Base-by-base conservation (phyloP, 805 yeast species). In the Metschnikowia shivogae region DNA sequence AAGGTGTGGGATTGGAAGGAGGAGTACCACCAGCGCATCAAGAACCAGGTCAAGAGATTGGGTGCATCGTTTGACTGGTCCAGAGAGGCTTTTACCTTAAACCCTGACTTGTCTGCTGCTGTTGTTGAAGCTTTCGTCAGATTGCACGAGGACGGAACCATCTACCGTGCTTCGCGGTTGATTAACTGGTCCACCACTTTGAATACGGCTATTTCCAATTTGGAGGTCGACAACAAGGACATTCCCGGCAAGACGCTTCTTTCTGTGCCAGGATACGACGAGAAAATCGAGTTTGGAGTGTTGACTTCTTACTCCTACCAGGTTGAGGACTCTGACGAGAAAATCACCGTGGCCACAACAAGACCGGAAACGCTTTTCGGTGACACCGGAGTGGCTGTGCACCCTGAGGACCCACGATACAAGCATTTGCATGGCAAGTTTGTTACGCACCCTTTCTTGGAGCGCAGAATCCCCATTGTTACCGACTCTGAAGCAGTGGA, bases 1-100 rank as follows among this genome's bases (percentile, higher is more conserved):
- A 84, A 85, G 63, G 97, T 93, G 27, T 93, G 98, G 98, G 96
- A 89, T 57, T 93, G 99, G 99, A 93, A 93, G 66, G 95, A 89
- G 52, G 89, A 85, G 49, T 93, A 93, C 72, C 97, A 93, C 58
- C 67, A 66, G 45, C 84, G 86, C 59, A 93, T 93, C 67, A 87
- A 86, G 73, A 64, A 75, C 54, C 99, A 93, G 72, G 80, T 92
- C 62, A 73, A 81, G 66, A 81, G 81, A 51, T 77, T 93, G 63
- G 99, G 99, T 66, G 97, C 97, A 24, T 93, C 99, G 14, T 93
- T 89, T 60, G 98, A 90, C 65, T 93, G 98, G 98, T 64, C 77
- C 31, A 83, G 92, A 63, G 99, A 93, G 72, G 95, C 89, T 9
- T 93, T 93, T 74, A 90, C 99, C 34, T 73, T 93, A 62, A 85